A percentile compares a stretch with the other conserved stretches of the same genome.
Evolutionary conservation across 1,139 yeast species (phyloP).

Genomic region (Taiozyma sp.): DNA sequence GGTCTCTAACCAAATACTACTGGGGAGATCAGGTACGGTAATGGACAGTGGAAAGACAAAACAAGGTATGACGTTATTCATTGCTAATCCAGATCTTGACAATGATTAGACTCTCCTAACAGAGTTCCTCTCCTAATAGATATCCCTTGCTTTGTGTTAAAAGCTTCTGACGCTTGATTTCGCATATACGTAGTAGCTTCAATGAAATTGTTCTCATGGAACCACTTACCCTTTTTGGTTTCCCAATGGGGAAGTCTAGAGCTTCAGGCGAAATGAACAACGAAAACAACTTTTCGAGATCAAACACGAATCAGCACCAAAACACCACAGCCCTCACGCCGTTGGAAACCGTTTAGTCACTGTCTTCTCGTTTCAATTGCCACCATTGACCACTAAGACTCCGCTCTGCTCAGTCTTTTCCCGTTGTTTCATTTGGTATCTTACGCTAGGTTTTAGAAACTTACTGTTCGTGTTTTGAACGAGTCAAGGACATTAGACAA

Average conservation of each 20-base stretch:
- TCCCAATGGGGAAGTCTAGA: slow-evolving; percentile 14
- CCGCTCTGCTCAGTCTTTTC: not conserved
- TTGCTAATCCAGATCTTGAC: slow-evolving; percentile 67
- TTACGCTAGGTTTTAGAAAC: not conserved
- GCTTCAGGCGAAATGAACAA: slow-evolving; percentile 1
- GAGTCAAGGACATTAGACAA: not conserved
- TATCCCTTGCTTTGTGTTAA: not conserved
- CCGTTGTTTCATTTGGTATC: not conserved
- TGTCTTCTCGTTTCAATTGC: not conserved
- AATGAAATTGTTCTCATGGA: too few species aligned
- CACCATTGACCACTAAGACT: not conserved
- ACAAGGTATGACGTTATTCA: slow-evolving; percentile 42
- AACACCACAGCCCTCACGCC: not conserved
- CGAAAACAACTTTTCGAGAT: not conserved
- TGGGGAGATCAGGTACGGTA: slow-evolving; percentile 28
- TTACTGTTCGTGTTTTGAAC: not conserved
- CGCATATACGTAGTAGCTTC: too few species aligned
- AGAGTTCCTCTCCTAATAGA: not conserved
- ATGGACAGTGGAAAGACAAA: slow-evolving; percentile 25
- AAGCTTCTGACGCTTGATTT: not conserved
- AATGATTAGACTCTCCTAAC: slow-evolving; percentile 10
- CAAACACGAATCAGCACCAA: not conserved
- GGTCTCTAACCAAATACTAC: slow-evolving; percentile 7
- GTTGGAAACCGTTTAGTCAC: not conserved
- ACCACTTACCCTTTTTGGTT: not conserved